phyloP scores from a whole-genome alignment of 805 yeast genomes.

The Blastobotrys robertii region DNA sequence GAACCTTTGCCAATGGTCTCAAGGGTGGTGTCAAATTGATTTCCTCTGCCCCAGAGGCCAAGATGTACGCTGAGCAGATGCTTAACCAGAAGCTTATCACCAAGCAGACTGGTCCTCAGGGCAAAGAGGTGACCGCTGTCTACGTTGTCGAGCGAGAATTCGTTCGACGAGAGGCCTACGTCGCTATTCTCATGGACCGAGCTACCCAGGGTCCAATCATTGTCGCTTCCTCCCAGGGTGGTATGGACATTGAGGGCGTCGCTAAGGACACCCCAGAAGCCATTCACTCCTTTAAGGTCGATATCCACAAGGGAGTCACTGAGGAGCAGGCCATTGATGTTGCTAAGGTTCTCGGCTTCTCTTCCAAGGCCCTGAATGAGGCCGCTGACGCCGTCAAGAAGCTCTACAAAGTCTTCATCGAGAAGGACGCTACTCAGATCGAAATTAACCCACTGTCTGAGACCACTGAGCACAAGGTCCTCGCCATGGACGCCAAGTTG shows the following conservation, averaged over 20 bases:
- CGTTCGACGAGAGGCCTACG: conserved; percentile 89
- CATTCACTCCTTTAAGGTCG: conserved; percentile 78
- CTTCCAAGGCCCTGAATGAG: conserved; percentile 63
- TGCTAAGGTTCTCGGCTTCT: conserved; percentile 76
- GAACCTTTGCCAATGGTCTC: conserved; percentile 90
- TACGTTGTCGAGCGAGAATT: conserved; percentile 92
- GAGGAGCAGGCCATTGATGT: conserved; percentile 64
- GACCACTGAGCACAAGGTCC: conserved; percentile 78
- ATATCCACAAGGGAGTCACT: conserved; percentile 70
- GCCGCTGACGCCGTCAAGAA: conserved; percentile 83
- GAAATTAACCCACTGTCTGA: conserved; percentile 98
- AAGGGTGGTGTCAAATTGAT: conserved; percentile 95
- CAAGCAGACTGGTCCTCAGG: conserved; percentile 96
- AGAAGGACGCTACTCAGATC: conserved; percentile 94
- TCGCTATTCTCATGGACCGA: conserved; percentile 94
- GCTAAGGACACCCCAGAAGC: conserved; percentile 87
- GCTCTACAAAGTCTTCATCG: conserved; percentile 80
- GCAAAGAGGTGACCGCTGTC: conserved; percentile 94
- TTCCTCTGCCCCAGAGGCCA: conserved; percentile 75
- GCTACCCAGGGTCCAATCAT: conserved; percentile 80
- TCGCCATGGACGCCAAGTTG: conserved; percentile 99
- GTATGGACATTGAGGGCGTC: conserved; percentile 99
- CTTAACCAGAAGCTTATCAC: conserved; percentile 88
- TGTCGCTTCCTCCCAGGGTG: conserved; percentile 96
- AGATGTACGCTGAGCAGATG: conserved; percentile 80